phyloP scores from a whole-genome alignment of 176 grass and related monocot species.

The Musa schizocarpa region DNA sequence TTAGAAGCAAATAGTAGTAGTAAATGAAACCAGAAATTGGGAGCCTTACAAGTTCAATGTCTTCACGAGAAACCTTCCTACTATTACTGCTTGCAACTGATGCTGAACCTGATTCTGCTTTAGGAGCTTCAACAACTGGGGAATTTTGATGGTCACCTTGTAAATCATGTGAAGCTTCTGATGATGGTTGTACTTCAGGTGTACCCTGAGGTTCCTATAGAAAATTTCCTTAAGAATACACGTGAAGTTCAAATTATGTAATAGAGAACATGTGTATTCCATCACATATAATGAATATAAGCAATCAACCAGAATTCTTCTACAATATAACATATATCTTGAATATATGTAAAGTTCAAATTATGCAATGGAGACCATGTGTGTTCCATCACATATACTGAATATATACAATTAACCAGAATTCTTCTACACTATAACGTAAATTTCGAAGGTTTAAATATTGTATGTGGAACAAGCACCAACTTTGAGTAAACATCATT shows the following conservation, averaged over 20 bases:
- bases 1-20: not conserved
- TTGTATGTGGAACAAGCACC: not conserved
- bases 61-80: slow-evolving; percentile 11
- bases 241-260: not conserved
- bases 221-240: not conserved
- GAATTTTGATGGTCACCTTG: not conserved
- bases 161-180: slow-evolving; percentile 3
- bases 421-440: no score
- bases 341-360: not conserved
- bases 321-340: no score
- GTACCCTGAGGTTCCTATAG: not conserved
- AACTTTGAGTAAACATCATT: not conserved
- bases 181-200: not conserved
- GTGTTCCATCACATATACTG: not conserved
- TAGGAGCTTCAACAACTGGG: not conserved
- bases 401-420: not conserved
- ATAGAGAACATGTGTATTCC: not conserved
- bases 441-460: not conserved
- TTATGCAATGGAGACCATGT: not conserved
- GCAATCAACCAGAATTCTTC: not conserved
- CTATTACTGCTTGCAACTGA: slow-evolving; percentile 7
- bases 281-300: not conserved
- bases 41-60: slow-evolving; percentile 4
- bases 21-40: not conserved
- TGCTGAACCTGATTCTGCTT: not conserved